These are phyloP conservation scores for Panus rudis DNA, from an alignment of 768 basidiomycete genomes.

Conservation along the genomic window DNA sequence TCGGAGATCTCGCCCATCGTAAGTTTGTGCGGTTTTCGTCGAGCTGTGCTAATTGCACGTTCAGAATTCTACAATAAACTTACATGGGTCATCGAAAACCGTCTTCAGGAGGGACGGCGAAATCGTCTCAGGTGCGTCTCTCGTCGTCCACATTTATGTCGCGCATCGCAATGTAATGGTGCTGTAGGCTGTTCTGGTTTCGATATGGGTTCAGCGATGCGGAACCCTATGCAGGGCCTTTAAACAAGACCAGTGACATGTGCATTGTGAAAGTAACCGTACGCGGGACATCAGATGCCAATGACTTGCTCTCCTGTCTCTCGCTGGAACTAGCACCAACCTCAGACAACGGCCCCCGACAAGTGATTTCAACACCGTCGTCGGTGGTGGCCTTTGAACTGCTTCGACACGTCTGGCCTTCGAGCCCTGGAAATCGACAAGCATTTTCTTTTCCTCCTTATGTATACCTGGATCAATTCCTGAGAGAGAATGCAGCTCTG, in stretches of 20 bases:
- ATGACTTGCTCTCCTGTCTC: conserved; percentile 57
- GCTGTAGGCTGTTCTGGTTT: conserved; percentile 46
- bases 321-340: conserved; percentile 27
- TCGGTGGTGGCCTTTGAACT: conserved; percentile 58
- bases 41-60: conserved; percentile 4
- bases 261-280: conserved; percentile 48
- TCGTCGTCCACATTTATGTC: conserved; percentile 23
- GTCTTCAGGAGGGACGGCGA: conserved; percentile 7
- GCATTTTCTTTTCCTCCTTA: conserved; percentile 54
- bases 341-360: conserved; percentile 31
- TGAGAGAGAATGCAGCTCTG: conserved; percentile 47
- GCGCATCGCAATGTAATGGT: conserved; percentile 9
- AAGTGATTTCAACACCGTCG: conserved; percentile 57
- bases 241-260: conserved; percentile 26
- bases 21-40: conserved; percentile 9
- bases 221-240: conserved; percentile 22
- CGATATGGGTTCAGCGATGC: conserved; percentile 42
- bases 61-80: conserved; percentile 47
- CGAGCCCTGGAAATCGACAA: conserved; percentile 21
- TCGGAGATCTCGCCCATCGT: conserved; percentile 40
- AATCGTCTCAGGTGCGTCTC: conserved; percentile 22
- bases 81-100: conserved; percentile 35
- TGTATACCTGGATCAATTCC: conserved; percentile 68
- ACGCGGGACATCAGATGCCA: conserved; percentile 32
- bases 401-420: conserved; percentile 20